A percentile compares a stretch with the other conserved stretches of the same genome.
These are phyloP conservation scores for Starmerella asiatica DNA, from an alignment of 805 yeast genomes.

Conservation along the genomic window DNA sequence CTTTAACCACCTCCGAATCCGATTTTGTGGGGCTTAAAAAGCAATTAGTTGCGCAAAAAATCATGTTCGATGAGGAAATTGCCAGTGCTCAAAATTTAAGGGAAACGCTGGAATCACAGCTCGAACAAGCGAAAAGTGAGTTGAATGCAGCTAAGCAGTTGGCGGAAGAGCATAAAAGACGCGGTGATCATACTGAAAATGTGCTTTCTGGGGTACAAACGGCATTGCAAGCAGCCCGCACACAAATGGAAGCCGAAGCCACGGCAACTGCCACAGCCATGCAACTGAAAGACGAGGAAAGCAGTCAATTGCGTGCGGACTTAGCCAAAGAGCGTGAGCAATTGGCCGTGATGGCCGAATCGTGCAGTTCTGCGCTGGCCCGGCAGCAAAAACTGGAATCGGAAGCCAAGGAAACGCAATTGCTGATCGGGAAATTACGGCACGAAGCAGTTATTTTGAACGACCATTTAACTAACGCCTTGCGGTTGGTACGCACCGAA, in stretches of 20 bases:
- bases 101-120: conserved; percentile 11
- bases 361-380: conserved; percentile 3
- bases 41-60: conserved; percentile 14
- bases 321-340: conserved; percentile 1
- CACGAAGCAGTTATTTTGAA: conserved; percentile 89
- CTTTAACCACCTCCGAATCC: conserved; percentile 1
- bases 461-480: conserved; percentile 89
- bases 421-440: conserved; percentile 76
- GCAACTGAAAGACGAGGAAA: neutral
- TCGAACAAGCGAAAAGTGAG: conserved; percentile 28
- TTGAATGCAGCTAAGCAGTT: neutral
- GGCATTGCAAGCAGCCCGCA: conserved; percentile 23
- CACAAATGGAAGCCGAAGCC: conserved; percentile 3
- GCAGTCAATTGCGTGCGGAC: conserved; percentile 2
- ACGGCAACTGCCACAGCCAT: neutral
- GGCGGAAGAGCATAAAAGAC: neutral
- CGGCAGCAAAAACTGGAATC: conserved; percentile 27
- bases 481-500: conserved; percentile 67
- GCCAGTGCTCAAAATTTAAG: conserved; percentile 6
- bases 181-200: conserved; percentile 17
- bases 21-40: conserved; percentile 2
- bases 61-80: conserved; percentile 16
- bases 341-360: conserved; percentile 1
- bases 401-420: conserved; percentile 50
- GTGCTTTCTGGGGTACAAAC: no score